Percentiles rank a stretch among this genome's conserved stretches.
Conservation (phyloP, 441 rosid species). For the Rhodomyrtus psidioides region DNA sequence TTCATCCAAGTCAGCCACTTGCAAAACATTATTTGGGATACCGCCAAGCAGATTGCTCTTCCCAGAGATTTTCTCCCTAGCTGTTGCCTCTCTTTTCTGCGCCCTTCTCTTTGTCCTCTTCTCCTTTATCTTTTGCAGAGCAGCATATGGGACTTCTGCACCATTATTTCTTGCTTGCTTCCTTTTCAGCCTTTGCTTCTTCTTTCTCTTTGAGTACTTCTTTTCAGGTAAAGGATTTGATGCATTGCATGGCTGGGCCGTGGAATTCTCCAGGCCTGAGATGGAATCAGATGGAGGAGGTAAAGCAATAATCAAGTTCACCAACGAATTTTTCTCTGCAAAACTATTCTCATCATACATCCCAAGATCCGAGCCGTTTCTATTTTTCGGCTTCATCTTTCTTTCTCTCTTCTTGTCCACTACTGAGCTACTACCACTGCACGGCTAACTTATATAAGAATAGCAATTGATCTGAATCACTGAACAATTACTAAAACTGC, state of each 20-base stretch:
- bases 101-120: not conserved
- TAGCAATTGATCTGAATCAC: not conserved
- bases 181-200: not conserved
- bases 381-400: not conserved
- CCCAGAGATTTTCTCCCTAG: not conserved
- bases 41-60: not conserved
- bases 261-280: not conserved
- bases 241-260: not conserved
- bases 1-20: not conserved
- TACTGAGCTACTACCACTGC: not conserved
- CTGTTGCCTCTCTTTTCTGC: constrained; percentile 4
- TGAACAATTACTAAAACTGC: not conserved
- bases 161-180: not conserved
- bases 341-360: not conserved
- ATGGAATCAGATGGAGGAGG: not conserved
- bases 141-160: not conserved
- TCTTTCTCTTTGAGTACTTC: no score
- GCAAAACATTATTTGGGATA: not conserved
- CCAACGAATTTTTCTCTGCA: not conserved
- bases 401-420: not conserved
- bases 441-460: not conserved
- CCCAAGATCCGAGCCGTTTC: not conserved
- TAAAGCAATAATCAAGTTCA: not conserved
- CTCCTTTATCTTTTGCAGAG: not conserved
- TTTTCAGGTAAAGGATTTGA: not conserved